Base-by-base conservation (phyloP, 202 grass and related monocot genomes). In the Brachypodium distachyon region DNA sequence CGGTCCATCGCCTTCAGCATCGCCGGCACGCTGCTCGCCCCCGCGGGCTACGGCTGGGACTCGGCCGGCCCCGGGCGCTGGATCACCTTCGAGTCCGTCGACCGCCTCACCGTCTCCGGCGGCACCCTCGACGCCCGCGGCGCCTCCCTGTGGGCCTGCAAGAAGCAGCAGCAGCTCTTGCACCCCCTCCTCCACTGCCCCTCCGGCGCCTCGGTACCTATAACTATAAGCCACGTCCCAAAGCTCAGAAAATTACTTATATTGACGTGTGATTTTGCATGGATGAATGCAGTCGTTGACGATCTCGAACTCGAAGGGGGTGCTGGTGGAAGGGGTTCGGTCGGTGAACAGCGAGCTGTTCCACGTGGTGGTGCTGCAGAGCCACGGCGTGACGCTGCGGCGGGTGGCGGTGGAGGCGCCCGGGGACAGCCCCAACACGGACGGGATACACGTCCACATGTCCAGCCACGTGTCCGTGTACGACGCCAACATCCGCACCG, bases 361-460 rank as follows among this genome's bases (percentile, higher is more conserved):
- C 87, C 95, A 97, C 73, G 55, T 87, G 29, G 95, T 97, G 64
- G 84, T 97, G 84, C 28, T 94, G 58, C 77, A 82, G 53, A 77
- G 91, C 74, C 10, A 52, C 9, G 60, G 79, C 38, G 94, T 94
- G 75, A 87, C 88, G 52, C 33, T 92, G 72, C 82, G 84, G 34
- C 81, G 89, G 38, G 61, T 94, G 31, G 82, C 61, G 53, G 86
- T 88, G 76, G 72, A 68, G 17, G 91, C 94, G 18, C 86, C 94
- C 4, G 81, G 65, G 66, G 79, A 85, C 84, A 97, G 94, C 91
- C 91, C 94, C 12, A 94, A 97, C 84, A 97, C 94, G 0, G 94
- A 97, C 36, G 94, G 94, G 19, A 92, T 97, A 38, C 94, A 97
- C 86, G 22, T 97, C 36, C 91, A 97, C 86, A 84, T 21, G 82